Evolutionary conservation across 768 basidiomycete genomes (phyloP).

Genomic region (Suillus decipiens): DNA sequence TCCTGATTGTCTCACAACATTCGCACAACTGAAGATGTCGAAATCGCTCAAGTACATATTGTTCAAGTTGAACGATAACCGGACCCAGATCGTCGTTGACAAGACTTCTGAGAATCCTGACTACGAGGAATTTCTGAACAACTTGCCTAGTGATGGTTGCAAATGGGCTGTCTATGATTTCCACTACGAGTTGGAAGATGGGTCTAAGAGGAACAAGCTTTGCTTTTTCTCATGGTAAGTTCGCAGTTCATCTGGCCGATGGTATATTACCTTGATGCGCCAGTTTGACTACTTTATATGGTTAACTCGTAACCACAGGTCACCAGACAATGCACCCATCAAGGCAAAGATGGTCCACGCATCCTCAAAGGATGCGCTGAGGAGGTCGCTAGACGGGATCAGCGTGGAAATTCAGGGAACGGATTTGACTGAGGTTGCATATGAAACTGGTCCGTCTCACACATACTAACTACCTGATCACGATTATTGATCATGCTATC

Average conservation of each 20-base stretch:
- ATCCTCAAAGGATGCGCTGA: constrained; percentile 81
- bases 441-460: constrained; percentile 60
- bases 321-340: constrained; percentile 81
- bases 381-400: constrained; percentile 73
- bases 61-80: constrained; percentile 60
- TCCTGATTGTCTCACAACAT: constrained; percentile 45
- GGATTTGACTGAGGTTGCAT: constrained; percentile 69
- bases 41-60: constrained; percentile 82
- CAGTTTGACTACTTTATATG: neutral
- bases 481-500: constrained; percentile 1
- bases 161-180: constrained; percentile 95
- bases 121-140: constrained; percentile 74
- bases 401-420: constrained; percentile 85
- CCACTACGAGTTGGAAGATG: constrained; percentile 72
- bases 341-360: constrained; percentile 94
- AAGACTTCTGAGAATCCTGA: constrained; percentile 52
- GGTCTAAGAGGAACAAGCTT: constrained; percentile 81
- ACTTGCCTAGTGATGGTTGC: constrained; percentile 74
- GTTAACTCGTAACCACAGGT: constrained; percentile 49
- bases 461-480: neutral
- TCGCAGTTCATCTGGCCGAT: neutral
- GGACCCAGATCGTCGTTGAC: constrained; percentile 76
- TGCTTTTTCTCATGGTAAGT: constrained; percentile 84
- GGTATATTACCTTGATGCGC: neutral
- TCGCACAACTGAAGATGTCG: constrained; percentile 24